Evolutionary conservation across 768 basidiomycete species (phyloP).

Genomic region (Sutorius australiensis): DNA sequence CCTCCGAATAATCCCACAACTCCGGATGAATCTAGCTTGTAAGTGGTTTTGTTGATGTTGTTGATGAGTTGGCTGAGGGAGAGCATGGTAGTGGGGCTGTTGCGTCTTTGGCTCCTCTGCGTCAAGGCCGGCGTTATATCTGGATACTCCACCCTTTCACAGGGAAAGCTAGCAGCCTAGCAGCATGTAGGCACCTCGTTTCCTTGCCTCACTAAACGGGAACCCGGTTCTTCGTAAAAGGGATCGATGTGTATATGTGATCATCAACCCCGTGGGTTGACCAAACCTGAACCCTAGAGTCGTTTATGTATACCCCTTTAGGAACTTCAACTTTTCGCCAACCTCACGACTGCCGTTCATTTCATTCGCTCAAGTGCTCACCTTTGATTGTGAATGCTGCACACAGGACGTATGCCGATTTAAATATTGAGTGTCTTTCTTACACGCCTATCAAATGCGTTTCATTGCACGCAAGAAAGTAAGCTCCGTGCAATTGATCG

Average conservation of each 20-base stretch:
- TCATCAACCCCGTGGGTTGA: neutral
- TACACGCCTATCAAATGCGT: neutral
- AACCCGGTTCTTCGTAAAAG: neutral
- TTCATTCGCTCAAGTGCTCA: too few relatives aligned
- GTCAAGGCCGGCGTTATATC: slow-evolving; percentile 8
- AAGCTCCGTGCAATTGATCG: neutral
- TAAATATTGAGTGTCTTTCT: neutral
- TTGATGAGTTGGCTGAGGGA: slow-evolving; percentile 13
- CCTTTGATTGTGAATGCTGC: neutral
- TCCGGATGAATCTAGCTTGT: slow-evolving; percentile 25
- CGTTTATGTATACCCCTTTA: neutral
- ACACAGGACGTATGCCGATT: neutral
- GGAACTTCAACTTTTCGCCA: neutral
- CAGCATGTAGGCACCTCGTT: neutral
- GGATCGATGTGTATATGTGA: neutral
- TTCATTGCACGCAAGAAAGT: neutral
- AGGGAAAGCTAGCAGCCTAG: neutral
- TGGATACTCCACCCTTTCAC: neutral
- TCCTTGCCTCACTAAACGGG: neutral
- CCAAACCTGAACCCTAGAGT: neutral
- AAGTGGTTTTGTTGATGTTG: slow-evolving; percentile 7
- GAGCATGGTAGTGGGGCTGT: slow-evolving; percentile 7
- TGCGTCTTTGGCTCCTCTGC: neutral
- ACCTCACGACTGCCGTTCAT: neutral
- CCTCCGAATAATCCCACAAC: slow-evolving; percentile 35